Conservation (phyloP, 345 rosid species). For the Murraya paniculata region DNA sequence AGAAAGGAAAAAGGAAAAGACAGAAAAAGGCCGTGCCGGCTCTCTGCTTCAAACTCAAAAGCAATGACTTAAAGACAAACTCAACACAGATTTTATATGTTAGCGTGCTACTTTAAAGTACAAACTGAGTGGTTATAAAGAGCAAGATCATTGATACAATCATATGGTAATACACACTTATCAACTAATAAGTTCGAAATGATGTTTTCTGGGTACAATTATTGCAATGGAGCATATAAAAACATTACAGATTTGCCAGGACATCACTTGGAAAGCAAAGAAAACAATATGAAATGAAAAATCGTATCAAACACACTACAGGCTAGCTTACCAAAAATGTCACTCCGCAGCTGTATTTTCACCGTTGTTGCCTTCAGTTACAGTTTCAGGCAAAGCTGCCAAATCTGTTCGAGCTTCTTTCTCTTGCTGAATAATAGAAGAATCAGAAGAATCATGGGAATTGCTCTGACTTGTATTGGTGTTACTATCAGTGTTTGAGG, state of each 20-base stretch:
- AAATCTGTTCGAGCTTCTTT: slow-evolving; percentile 49
- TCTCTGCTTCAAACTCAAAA: neutral
- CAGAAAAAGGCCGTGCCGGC: neutral
- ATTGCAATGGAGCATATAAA: slow-evolving; percentile 3
- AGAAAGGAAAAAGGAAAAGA: neutral
- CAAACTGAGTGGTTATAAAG: neutral
- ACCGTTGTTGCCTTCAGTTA: slow-evolving; percentile 27
- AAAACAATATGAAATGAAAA: slow-evolving; percentile 8
- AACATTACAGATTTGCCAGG: slow-evolving; percentile 11
- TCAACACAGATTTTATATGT: neutral
- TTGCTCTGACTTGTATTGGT: slow-evolving; percentile 28
- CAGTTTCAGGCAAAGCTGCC: slow-evolving; percentile 48
- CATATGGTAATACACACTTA: neutral
- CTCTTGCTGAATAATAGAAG: slow-evolving; percentile 40
- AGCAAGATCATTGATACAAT: neutral
- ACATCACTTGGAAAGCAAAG: slow-evolving; percentile 4
- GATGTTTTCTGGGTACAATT: neutral
- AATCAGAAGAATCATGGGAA: slow-evolving; percentile 31
- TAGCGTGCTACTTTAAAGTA: neutral
- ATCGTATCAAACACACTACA: neutral
- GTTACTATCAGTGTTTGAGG: slow-evolving; percentile 19
- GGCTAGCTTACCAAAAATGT: slow-evolving; percentile 14
- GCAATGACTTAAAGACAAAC: neutral
- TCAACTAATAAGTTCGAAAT: neutral
- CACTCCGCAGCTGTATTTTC: slow-evolving; percentile 52